phyloP scores from a whole-genome alignment of 2,329 filamentous ascomycete species.

The Colletotrichum gloeosporioides region DNA sequence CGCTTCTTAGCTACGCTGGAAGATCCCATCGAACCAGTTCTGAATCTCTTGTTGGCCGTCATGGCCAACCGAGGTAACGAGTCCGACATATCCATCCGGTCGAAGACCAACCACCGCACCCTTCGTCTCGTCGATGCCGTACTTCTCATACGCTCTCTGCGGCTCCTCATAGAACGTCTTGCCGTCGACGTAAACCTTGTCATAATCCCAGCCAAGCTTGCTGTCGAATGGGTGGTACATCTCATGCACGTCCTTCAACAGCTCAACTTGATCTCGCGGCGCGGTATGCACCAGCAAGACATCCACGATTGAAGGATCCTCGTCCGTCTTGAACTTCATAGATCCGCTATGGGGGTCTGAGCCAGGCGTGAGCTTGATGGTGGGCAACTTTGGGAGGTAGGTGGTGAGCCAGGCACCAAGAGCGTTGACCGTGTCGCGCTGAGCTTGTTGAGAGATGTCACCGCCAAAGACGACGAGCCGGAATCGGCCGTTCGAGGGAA shows the following conservation, averaged over 20 bases:
- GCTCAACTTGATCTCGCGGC: constrained; percentile 54
- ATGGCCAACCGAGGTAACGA: neutral
- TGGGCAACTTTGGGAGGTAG: constrained; percentile 13
- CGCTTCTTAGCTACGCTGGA: neutral
- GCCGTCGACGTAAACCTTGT: constrained; percentile 62
- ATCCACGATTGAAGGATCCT: constrained; percentile 46
- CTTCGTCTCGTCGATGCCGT: constrained; percentile 54
- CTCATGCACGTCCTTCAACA: constrained; percentile 51
- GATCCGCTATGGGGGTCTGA: constrained; percentile 12
- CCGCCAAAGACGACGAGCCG: constrained; percentile 68
- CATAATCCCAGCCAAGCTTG: constrained; percentile 58
- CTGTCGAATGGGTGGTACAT: constrained; percentile 23
- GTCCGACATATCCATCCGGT: constrained; percentile 16
- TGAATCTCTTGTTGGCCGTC: neutral
- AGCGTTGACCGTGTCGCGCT: constrained; percentile 47
- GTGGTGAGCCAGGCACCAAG: constrained; percentile 50
- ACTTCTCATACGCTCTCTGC: constrained; percentile 57
- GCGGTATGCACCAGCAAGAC: constrained; percentile 65
- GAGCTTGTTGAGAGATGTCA: constrained; percentile 49
- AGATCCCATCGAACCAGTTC: constrained; percentile 11
- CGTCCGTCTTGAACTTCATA: constrained; percentile 18
- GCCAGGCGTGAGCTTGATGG: constrained; percentile 1
- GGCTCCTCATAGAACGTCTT: constrained; percentile 57
- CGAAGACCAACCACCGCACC: constrained; percentile 10
- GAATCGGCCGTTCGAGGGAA: constrained; percentile 63